Percentiles rank a stretch among this genome's conserved stretches.
phyloP scores from a whole-genome alignment of 1,284 basidiomycete genomes.

The Puccinia hordei region DNA sequence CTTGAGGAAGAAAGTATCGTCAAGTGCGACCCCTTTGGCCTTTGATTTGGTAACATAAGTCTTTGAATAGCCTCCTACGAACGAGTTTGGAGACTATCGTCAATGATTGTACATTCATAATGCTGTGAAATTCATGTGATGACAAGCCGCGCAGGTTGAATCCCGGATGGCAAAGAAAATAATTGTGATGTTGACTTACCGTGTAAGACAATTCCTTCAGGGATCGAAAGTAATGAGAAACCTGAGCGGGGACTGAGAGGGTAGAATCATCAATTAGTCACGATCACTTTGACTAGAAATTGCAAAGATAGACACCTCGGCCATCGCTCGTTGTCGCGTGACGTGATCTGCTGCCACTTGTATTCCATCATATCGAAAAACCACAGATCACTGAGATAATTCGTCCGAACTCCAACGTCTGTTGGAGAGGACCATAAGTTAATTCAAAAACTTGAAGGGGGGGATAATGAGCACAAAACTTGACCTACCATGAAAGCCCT shows the following conservation, averaged over 20 bases:
- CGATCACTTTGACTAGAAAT: slow-evolving; percentile 18
- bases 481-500: slow-evolving; percentile 54
- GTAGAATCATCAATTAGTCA: slow-evolving; percentile 26
- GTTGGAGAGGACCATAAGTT: not conserved
- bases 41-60: slow-evolving; percentile 78
- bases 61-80: slow-evolving; percentile 75
- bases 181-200: slow-evolving; percentile 62
- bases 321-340: slow-evolving; percentile 69
- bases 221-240: slow-evolving; percentile 78
- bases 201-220: slow-evolving; percentile 80
- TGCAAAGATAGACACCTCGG: slow-evolving; percentile 61
- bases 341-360: slow-evolving; percentile 79
- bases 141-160: not conserved
- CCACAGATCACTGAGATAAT: slow-evolving; percentile 85
- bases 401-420: slow-evolving; percentile 63
- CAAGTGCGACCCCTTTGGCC: slow-evolving; percentile 80
- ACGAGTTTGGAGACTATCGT: not conserved
- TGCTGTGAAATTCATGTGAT: not conserved
- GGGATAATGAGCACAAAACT: not conserved
- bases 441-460: not conserved
- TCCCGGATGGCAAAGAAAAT: not conserved
- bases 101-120: not conserved
- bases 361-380: slow-evolving; percentile 84
- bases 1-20: slow-evolving; percentile 89
- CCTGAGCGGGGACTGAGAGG: slow-evolving; percentile 61